Percentiles rank a stretch among this genome's conserved stretches.
Conservation (phyloP, 495 filamentous ascomycete genomes). For the Aspergillus indologenus region DNA sequence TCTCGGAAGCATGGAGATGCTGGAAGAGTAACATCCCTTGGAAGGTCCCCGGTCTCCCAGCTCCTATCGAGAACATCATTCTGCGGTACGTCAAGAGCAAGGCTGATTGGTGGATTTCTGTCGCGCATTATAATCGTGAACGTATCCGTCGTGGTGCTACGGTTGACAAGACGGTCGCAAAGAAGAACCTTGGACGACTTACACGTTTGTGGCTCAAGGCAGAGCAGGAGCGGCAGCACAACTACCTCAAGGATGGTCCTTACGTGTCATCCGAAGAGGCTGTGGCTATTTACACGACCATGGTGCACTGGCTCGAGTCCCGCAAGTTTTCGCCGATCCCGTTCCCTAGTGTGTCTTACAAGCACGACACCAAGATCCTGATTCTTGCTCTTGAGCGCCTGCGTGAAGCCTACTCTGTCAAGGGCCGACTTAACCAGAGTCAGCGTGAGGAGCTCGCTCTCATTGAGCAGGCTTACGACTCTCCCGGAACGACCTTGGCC, state of each 20-base stretch:
- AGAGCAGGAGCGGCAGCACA: constrained; percentile 97
- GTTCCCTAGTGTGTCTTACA: constrained; percentile 98
- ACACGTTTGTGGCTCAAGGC: constrained; percentile 97
- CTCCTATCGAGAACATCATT: constrained; percentile 98
- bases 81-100: constrained; percentile 98
- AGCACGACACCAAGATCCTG: constrained; percentile 98
- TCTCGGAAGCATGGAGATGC: constrained; percentile 97
- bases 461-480: constrained; percentile 98
- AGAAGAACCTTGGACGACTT: constrained; percentile 96
- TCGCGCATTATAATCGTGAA: constrained; percentile 97
- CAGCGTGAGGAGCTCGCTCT: constrained; percentile 96
- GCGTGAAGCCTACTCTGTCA: constrained; percentile 95
- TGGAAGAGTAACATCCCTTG: constrained; percentile 99
- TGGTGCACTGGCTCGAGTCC: constrained; percentile 98
- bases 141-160: constrained; percentile 93
- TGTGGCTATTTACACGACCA: constrained; percentile 97
- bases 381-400: constrained; percentile 94
- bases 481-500: constrained; percentile 91
- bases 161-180: constrained; percentile 98
- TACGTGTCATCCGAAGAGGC: constrained; percentile 98
- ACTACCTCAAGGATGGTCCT: constrained; percentile 98
- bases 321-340: constrained; percentile 98
- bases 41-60: constrained; percentile 96
- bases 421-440: constrained; percentile 94
- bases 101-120: constrained; percentile 99